Evolutionary conservation across 2,329 filamentous ascomycete genomes (phyloP).

Genomic region (Berkeleyomyces basicola): DNA sequence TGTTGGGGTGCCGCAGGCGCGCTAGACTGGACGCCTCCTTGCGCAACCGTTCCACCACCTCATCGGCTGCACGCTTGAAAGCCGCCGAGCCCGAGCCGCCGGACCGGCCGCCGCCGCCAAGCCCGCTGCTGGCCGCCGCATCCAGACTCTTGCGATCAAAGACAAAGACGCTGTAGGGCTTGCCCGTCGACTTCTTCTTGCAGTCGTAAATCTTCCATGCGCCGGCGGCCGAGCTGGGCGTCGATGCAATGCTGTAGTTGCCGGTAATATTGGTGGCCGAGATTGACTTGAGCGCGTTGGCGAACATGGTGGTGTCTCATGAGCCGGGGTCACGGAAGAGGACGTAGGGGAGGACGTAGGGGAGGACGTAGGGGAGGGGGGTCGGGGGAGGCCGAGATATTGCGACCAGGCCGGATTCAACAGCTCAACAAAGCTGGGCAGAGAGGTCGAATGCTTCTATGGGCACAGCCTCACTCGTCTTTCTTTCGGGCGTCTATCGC

Average conservation of each 20-base stretch:
- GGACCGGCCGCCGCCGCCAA: slow-evolving; percentile 24
- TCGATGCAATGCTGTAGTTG: slow-evolving; percentile 71
- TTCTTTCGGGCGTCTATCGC: no score
- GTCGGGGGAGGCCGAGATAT: neutral
- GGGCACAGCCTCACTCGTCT: slow-evolving; percentile 6
- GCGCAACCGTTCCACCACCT: slow-evolving; percentile 78
- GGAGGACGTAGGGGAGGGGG: neutral
- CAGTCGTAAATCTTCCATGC: slow-evolving; percentile 97
- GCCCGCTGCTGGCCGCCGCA: slow-evolving; percentile 25
- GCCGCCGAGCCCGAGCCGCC: slow-evolving; percentile 36
- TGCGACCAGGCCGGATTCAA: neutral
- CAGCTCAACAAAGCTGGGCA: neutral
- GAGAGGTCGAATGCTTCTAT: neutral
- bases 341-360: neutral
- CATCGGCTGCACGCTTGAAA: slow-evolving; percentile 68
- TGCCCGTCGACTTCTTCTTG: slow-evolving; percentile 89
- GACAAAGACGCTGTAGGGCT: slow-evolving; percentile 78
- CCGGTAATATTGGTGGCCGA: slow-evolving; percentile 75
- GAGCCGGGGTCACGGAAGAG: neutral
- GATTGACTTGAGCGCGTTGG: slow-evolving; percentile 84
- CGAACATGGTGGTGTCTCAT: slow-evolving; percentile 53
- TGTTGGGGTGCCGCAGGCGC: slow-evolving; percentile 73
- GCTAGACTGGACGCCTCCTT: slow-evolving; percentile 84
- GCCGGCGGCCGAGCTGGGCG: slow-evolving; percentile 63
- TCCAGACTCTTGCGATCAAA: slow-evolving; percentile 85